These are phyloP conservation scores for Pterula multifida DNA, from an alignment of 1,284 basidiomycete species.

Conservation along the genomic window DNA sequence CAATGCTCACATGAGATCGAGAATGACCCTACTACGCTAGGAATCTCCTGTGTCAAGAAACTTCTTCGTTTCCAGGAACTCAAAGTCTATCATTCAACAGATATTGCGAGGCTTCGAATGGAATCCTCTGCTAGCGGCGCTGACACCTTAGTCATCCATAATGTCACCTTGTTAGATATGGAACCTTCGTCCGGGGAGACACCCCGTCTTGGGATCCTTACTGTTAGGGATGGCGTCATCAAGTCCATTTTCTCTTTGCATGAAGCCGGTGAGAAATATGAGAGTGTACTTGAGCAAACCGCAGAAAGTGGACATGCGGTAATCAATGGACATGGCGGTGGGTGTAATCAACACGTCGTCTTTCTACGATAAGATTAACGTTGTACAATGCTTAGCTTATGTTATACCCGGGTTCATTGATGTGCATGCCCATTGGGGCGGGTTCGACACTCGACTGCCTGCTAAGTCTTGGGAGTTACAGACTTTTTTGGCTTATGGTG, in stretches of 20 bases:
- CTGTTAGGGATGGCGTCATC: slow-evolving; percentile 1
- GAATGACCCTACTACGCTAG: slow-evolving; percentile 39
- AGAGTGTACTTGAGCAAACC: neutral
- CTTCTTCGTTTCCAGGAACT: slow-evolving; percentile 45
- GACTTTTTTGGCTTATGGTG: slow-evolving; percentile 60
- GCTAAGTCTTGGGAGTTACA: slow-evolving; percentile 62
- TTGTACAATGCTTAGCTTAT: no score
- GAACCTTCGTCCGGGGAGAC: neutral
- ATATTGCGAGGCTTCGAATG: slow-evolving; percentile 41
- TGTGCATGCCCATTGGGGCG: slow-evolving; percentile 62
- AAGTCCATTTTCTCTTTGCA: neutral
- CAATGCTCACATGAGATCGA: slow-evolving; percentile 34
- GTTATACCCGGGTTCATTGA: slow-evolving; percentile 64
- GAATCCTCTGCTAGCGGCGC: slow-evolving; percentile 27
- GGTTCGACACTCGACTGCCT: slow-evolving; percentile 37
- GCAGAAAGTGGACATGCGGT: neutral
- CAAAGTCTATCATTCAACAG: slow-evolving; percentile 44
- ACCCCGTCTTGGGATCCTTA: neutral
- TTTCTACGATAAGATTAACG: neutral
- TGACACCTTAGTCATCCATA: slow-evolving; percentile 41
- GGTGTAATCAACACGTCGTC: neutral
- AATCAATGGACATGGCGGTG: neutral
- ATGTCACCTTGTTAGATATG: slow-evolving; percentile 37
- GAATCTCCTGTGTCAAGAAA: slow-evolving; percentile 43
- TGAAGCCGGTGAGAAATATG: neutral